Evolutionary conservation across 257 asterid species (phyloP), one percentile per base, ranked within the genome.

Genomic region (Echites panduratus): DNA sequence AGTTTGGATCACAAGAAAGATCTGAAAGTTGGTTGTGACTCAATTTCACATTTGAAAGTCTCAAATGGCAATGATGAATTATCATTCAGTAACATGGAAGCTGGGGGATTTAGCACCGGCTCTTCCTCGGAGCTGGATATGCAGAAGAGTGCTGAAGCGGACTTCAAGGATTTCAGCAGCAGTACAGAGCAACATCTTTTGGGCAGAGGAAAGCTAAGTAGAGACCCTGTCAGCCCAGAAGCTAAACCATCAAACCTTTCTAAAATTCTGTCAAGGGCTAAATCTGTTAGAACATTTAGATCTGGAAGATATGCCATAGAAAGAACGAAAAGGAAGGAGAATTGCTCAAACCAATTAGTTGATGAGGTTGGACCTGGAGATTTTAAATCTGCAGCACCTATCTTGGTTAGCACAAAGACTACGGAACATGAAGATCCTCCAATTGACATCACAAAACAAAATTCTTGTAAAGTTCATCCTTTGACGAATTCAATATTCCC

Each of bases 231-330:
- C 49, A 79, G 72, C 43, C 80, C 82, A 3, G 86, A 81, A 45
- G 73, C 43, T 70, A 85, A 84, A 77, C 73, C 94, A 4, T 72
- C 82, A 13, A 43, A 54, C 27, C 53, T 76, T 73, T 78, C 77
- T 50, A 93, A 79, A 73, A 84, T 61, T 82, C 29, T 75, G 47
- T 38, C 88, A 29, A 80, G 82, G 76, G 96, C 89, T 64, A 93
- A 85, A 79, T 93, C 97, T 2, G 98, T 90, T 73, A 85, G 97
- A 74, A 93, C 97, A 44, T 80, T 84, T 71, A 81, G 89, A 61
- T 76, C 92, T 2, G 82, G 79, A 20, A 73, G 81, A 64, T 57
- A 48, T 74, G 59, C 47, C 45, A 40, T 52, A 47, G 83, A 78
- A 56, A 80, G 74, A 68, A 52, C 70, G 67, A 76, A 72, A 68